Evolutionary conservation across 257 asterid genomes (phyloP).

Genomic region (Nemophila menziesii): DNA sequence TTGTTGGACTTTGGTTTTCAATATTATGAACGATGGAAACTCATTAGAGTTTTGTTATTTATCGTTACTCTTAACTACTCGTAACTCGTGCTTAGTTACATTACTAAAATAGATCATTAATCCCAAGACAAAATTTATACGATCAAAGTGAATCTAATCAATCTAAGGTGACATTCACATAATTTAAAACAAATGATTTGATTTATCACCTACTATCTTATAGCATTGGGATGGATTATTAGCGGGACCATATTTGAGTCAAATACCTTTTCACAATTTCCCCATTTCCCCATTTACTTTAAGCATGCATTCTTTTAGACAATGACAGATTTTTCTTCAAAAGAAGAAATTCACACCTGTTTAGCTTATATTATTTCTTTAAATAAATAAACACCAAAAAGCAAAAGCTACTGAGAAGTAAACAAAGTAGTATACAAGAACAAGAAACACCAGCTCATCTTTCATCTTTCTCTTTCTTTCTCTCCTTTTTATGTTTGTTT

Average conservation of each 20-base stretch:
- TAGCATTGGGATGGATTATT: background rate
- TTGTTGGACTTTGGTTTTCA: too few relatives aligned
- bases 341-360: conserved; percentile 7
- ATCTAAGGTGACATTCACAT: too few relatives aligned
- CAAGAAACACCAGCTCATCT: conserved; percentile 35
- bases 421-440: conserved; percentile 19
- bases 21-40: too few relatives aligned
- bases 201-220: too few relatives aligned
- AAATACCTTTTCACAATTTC: conserved; percentile 16
- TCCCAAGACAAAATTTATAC: too few relatives aligned
- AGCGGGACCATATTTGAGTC: conserved; percentile 20
- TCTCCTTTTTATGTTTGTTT: conserved; percentile 54
- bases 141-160: too few relatives aligned
- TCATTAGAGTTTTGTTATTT: too few relatives aligned
- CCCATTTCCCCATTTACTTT: conserved; percentile 16
- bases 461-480: conserved; percentile 51
- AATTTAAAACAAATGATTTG: too few relatives aligned
- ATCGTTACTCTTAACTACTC: too few relatives aligned
- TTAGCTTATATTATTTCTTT: background rate
- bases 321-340: conserved; percentile 14
- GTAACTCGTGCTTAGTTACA: too few relatives aligned
- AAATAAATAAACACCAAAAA: conserved; percentile 1
- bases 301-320: conserved; percentile 19
- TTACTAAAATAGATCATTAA: too few relatives aligned
- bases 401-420: conserved; percentile 16